phyloP scores from a whole-genome alignment of 148 eudicot genomes.

The Nepenthes gracilis region DNA sequence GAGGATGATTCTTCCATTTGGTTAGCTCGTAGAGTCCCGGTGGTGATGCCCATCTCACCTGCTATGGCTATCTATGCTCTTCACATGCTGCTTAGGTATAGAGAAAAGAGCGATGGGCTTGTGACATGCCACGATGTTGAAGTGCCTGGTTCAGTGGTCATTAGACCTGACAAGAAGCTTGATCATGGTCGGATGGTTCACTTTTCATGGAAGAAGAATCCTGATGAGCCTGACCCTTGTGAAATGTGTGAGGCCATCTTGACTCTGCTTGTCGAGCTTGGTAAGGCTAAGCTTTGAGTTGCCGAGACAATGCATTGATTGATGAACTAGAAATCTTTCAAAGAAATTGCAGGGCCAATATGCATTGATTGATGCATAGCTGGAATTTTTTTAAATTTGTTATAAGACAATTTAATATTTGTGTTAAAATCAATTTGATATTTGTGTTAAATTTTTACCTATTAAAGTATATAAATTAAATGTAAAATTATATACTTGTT shows the following conservation, averaged over 20 bases:
- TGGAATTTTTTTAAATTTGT: too few relatives aligned
- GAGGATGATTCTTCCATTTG: slow-evolving; percentile 15
- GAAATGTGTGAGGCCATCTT: slow-evolving; percentile 92
- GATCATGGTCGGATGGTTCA: slow-evolving; percentile 96
- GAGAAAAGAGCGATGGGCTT: slow-evolving; percentile 87
- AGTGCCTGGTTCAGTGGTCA: slow-evolving; percentile 88
- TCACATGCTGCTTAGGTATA: slow-evolving; percentile 67
- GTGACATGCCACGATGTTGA: slow-evolving; percentile 91
- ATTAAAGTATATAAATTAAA: too few relatives aligned
- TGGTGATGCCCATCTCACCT: slow-evolving; percentile 73
- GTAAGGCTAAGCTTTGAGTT: slow-evolving; percentile 6
- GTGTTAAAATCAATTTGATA: too few relatives aligned
- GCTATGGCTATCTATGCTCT: slow-evolving; percentile 70
- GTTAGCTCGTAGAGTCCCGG: slow-evolving; percentile 42
- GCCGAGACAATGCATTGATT: too few relatives aligned
- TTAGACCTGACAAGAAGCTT: slow-evolving; percentile 61
- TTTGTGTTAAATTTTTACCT: too few relatives aligned
- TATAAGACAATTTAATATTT: too few relatives aligned
- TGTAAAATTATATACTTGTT: too few relatives aligned
- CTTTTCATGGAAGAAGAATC: slow-evolving; percentile 64
- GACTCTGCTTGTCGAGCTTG: slow-evolving; percentile 72
- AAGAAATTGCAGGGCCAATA: too few relatives aligned
- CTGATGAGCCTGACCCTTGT: slow-evolving; percentile 43
- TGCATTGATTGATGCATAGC: too few relatives aligned
- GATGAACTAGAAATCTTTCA: too few relatives aligned